Base-by-base conservation (phyloP, 345 rosid genomes). In the Citrus australasica region DNA sequence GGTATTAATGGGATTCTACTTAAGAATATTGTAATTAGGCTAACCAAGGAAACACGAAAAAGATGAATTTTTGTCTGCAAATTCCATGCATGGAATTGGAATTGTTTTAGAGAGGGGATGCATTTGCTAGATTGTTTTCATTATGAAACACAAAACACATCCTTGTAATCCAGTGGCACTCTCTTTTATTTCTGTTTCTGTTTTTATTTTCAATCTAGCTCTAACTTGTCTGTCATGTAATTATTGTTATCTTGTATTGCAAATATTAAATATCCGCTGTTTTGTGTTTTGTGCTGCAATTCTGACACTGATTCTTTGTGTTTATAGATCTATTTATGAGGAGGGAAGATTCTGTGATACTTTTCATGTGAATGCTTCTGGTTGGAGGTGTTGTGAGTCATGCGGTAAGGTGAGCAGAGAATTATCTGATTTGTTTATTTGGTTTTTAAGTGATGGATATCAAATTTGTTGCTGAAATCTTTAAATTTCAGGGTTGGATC, bases 341-440 rank as follows among this genome's bases (percentile, higher is more conserved):
- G 97, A 96, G 82, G 97, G 94, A 68, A 89, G 81, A 61, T 96
- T 84, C 82, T 96, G 99, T 65, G 93, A 92, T 33, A 72, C 80
- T 48, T 96, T 90, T 85, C 99, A 96, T 84, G 27, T 3, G 59
- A 81, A 79, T 79, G 93, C 90, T 80, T 56, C 91, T 33, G 99
- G 99, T 77, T 96, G 99, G 99, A 94, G 98, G 86, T 64, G 32
- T 69, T 96, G 99, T 73, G 98, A 92, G 84, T 84, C 92, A 51
- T 96, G 99, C 82, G 91, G 92, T 82, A 96, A 94, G 97, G 99
- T 94, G 74, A 82, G 83, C 75, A 71, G 78, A 81, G 73, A 73
- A 78, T 76, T 80, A 51, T 75, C 59, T 73, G 24, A 28, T 69
- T 70, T 42, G 69, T 64, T 76, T 83, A 24, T 63, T 38, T 77